Conservation (phyloP, 2,329 filamentous ascomycete genomes). For the Helicocarpus griseus region DNA sequence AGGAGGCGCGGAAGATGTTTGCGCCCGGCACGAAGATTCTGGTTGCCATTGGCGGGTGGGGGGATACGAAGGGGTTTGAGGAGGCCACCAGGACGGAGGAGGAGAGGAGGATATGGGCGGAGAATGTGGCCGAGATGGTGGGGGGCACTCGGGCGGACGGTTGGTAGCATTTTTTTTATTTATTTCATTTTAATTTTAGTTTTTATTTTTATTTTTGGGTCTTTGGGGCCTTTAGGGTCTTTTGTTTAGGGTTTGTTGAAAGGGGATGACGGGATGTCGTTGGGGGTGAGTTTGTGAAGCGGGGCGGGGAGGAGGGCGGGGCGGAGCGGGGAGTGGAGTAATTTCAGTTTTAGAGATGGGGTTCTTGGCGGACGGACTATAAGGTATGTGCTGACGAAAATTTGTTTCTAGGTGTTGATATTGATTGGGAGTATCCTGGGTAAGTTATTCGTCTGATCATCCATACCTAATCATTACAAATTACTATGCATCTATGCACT, state of each 20-base stretch:
- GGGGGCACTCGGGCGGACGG: slow-evolving; percentile 52
- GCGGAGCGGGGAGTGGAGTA: background rate
- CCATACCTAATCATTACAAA: too few species aligned
- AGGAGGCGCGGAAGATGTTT: slow-evolving; percentile 41
- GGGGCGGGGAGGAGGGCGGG: background rate
- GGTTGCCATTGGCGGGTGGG: slow-evolving; percentile 63
- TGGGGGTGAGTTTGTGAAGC: background rate
- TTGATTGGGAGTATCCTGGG: slow-evolving; percentile 50
- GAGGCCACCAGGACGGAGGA: slow-evolving; percentile 39
- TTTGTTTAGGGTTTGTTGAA: background rate
- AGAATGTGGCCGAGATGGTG: slow-evolving; percentile 53
- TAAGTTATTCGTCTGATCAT: background rate
- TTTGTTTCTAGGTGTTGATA: slow-evolving; percentile 37
- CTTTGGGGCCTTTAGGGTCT: background rate
- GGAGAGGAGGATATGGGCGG: slow-evolving; percentile 47
- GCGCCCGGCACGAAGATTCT: slow-evolving; percentile 46
- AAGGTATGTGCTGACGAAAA: too few species aligned
- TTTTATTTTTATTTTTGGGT: background rate
- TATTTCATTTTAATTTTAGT: background rate
- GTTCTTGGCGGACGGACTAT: background rate
- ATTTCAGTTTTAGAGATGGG: background rate
- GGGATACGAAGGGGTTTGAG: slow-evolving; percentile 52
- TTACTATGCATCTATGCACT: background rate
- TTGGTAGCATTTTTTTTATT: slow-evolving; percentile 28
- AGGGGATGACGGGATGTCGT: background rate